Percentiles rank a stretch among this genome's conserved stretches.
phyloP scores from a whole-genome alignment of 495 filamentous ascomycete species.

The Paragyromitra xinjiangensis region DNA sequence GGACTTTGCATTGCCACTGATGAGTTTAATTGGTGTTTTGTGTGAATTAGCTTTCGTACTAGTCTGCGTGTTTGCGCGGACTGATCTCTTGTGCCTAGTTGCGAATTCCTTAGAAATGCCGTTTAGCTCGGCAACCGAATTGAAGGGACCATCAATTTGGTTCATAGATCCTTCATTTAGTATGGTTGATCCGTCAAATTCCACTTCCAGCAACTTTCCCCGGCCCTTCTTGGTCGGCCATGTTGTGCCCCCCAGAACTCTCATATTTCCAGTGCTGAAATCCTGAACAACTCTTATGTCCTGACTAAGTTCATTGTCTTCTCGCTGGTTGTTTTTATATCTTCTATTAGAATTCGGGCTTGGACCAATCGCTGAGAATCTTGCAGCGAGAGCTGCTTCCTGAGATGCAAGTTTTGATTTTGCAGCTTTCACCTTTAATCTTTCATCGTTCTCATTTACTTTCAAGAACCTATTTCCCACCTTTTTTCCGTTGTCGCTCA shows the following conservation, averaged over 20 bases:
- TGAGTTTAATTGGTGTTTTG: slow-evolving; percentile 9
- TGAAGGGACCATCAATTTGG: neutral
- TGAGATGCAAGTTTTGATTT: slow-evolving; percentile 2
- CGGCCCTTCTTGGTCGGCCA: slow-evolving; percentile 6
- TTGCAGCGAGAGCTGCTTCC: slow-evolving; percentile 17
- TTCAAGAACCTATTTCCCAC: neutral
- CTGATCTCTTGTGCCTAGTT: neutral
- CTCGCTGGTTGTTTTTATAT: neutral
- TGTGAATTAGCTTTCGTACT: neutral
- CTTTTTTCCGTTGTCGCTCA: neutral
- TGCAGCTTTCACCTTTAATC: slow-evolving; percentile 1
- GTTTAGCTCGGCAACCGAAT: neutral
- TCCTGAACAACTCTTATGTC: neutral
- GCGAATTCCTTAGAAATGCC: neutral
- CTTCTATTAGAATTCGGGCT: neutral
- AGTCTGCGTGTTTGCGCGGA: neutral
- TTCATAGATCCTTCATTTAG: neutral
- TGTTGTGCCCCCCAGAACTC: neutral
- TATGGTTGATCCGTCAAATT: neutral
- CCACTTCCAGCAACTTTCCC: neutral
- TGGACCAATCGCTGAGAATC: slow-evolving; percentile 11
- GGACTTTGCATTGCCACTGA: neutral
- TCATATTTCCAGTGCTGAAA: neutral
- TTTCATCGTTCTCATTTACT: neutral
- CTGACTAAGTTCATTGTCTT: neutral